Conservation (phyloP, 108 stramenopile species). For the Pseudonitzschia multiseries region DNA sequence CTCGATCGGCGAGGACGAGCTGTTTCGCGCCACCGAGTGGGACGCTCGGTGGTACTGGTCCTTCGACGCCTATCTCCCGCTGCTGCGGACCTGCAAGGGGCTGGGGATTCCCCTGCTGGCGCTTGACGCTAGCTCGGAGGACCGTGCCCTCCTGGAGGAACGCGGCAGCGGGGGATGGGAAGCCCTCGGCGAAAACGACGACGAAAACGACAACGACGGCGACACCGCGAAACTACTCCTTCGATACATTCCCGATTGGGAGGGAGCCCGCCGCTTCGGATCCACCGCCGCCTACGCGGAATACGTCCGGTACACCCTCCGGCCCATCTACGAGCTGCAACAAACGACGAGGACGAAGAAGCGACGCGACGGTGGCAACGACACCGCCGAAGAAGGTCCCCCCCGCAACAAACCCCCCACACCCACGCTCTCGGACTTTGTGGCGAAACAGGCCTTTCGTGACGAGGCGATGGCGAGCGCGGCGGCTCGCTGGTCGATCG, state of each 20-base stretch:
- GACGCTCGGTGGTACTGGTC: conserved; percentile 2
- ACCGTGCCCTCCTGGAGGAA: neutral
- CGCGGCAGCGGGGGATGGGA: neutral
- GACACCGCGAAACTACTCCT: neutral
- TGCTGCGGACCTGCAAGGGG: neutral
- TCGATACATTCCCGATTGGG: neutral
- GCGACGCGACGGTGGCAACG: neutral
- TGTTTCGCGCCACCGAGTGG: neutral
- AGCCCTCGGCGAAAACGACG: neutral
- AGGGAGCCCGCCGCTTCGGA: neutral
- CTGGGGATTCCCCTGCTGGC: conserved; percentile 1
- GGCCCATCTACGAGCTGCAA: neutral
- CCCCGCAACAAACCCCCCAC: too few species aligned
- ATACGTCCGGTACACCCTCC: neutral
- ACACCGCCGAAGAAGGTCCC: neutral
- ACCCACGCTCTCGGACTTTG: neutral
- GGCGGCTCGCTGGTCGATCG: neutral
- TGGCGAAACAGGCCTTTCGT: neutral
- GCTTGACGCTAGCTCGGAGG: neutral
- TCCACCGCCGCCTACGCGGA: neutral
- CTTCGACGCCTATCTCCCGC: neutral
- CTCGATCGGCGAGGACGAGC: neutral
- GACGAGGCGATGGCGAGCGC: conserved; percentile 1
- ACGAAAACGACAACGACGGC: neutral
- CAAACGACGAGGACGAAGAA: neutral